Base-by-base conservation (phyloP, 2,329 filamentous ascomycete genomes). In the Aspergillus neoniger region DNA sequence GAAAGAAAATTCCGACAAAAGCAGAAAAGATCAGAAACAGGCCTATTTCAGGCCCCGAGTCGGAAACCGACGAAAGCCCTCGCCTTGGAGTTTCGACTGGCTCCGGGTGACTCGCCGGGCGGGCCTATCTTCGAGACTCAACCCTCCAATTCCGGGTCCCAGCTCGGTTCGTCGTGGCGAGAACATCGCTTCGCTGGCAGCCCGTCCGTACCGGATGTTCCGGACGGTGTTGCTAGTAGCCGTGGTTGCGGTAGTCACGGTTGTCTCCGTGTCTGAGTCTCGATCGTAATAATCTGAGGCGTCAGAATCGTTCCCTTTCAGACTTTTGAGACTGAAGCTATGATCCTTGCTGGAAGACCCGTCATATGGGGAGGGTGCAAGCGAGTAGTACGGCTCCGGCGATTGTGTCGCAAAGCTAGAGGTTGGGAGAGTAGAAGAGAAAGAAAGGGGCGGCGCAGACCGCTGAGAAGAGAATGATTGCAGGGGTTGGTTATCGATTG, bases 241-340 rank as follows among this genome's bases (percentile, higher is more conserved):
- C 5, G 65, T 67, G 1, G 72, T 74, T 14, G 72, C 68, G 14
- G 68, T 70, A 6, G 74, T 76, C 39, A 72, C 66, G 5, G 72
- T 68, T n/a, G 74, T 77, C 60, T 77, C 75, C 23, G 65, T 69
- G 50, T 77, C 75, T 4, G 75, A 77, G 53, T 77, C 75, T 44
- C 64, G 67, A 30, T 73, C 73, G 28, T 69, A 69, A 14, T 51
- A 55, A 43, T 76, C 73, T 4, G 72, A 75, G 2, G 55, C 57
- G 25, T 73, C 69, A 4, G 73, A 70, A 2, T 76, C 74, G 17
- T 70, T 69, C 25, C 65, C 67, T 59, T 69, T 73, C 28, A 75
- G 55, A 36, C 67, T 70, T 25, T 70, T 67, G 63, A 75, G 66
- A 5, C 68, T 75, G 58, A 74, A 74, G 55, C 72, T 73, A 51